Evolutionary conservation across 768 basidiomycete genomes (phyloP).

Genomic region (Tephrocybe sp.): DNA sequence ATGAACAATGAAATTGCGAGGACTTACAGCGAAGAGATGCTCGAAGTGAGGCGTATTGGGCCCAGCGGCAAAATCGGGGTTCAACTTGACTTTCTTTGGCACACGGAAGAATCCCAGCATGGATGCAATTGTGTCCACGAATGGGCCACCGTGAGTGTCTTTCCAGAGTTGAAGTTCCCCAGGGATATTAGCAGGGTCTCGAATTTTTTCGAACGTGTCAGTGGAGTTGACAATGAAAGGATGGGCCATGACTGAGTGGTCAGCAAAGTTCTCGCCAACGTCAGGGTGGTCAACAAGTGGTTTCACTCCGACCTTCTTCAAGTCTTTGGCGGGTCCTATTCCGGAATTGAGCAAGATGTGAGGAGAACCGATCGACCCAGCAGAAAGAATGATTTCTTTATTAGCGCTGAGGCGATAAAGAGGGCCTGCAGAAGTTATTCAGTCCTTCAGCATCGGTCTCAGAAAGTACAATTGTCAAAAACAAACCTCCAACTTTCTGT

Average conservation of each 20-base stretch:
- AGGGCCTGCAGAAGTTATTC: conserved; percentile 10
- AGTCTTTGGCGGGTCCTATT: conserved; percentile 24
- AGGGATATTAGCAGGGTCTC: conserved; percentile 3
- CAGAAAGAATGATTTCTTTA: conserved; percentile 36
- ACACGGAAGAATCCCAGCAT: conserved; percentile 24
- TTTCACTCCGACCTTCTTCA: conserved; percentile 19
- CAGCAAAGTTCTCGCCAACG: conserved; percentile 37
- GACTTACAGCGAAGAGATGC: conserved; percentile 8
- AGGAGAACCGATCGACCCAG: conserved; percentile 30
- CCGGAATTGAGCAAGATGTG: conserved; percentile 31
- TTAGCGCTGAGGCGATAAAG: conserved; percentile 18
- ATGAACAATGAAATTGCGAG: background rate
- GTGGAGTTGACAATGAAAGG: conserved; percentile 9
- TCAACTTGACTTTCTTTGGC: conserved; percentile 17
- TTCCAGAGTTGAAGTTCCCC: conserved; percentile 5
- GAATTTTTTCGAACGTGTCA: conserved; percentile 9
- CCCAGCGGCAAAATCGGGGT: conserved; percentile 26
- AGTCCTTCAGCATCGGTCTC: background rate
- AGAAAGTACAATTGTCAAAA: background rate
- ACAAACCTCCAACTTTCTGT: background rate
- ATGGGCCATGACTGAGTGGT: conserved; percentile 27
- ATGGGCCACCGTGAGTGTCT: background rate
- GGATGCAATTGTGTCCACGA: conserved; percentile 15
- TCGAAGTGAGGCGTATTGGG: conserved; percentile 18
- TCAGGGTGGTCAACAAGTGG: conserved; percentile 28